Percentiles rank a stretch among this genome's conserved stretches.
Evolutionary conservation across 2,329 filamentous ascomycete genomes (phyloP).

Genomic region (Cercospora sp.): DNA sequence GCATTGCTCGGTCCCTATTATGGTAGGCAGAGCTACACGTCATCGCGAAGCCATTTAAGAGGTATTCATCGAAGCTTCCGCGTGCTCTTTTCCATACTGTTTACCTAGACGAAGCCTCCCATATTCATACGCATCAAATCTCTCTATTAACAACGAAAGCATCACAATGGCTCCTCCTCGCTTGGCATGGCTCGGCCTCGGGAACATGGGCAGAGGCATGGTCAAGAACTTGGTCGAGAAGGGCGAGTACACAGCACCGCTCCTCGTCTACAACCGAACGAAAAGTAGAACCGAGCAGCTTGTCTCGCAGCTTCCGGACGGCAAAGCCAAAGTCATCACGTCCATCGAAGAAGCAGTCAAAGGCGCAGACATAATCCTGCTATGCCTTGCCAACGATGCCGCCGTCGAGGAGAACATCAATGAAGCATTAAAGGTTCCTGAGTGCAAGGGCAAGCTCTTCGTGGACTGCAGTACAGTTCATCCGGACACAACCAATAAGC

Average conservation of each 20-base stretch:
- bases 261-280: slow-evolving; percentile 82
- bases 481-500: slow-evolving; percentile 71
- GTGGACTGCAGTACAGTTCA: slow-evolving; percentile 88
- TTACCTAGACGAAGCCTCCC: not conserved
- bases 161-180: slow-evolving; percentile 18
- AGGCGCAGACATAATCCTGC: slow-evolving; percentile 76
- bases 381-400: slow-evolving; percentile 75
- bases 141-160: not conserved
- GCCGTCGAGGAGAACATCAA: slow-evolving; percentile 66
- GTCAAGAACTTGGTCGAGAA: slow-evolving; percentile 80
- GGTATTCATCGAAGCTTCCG: not conserved
- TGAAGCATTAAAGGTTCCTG: slow-evolving; percentile 54
- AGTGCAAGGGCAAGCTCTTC: slow-evolving; percentile 77
- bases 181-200: slow-evolving; percentile 79
- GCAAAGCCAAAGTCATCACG: slow-evolving; percentile 64
- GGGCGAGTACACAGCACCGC: slow-evolving; percentile 66
- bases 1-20: not conserved
- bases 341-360: slow-evolving; percentile 67
- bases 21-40: slow-evolving; percentile 14
- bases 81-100: not conserved
- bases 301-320: slow-evolving; percentile 58
- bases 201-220: slow-evolving; percentile 88
- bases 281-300: slow-evolving; percentile 65
- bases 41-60: slow-evolving; percentile 4
- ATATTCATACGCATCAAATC: not conserved